phyloP scores from a whole-genome alignment of 2,329 filamentous ascomycete species.

The Colletotrichum phormii region DNA sequence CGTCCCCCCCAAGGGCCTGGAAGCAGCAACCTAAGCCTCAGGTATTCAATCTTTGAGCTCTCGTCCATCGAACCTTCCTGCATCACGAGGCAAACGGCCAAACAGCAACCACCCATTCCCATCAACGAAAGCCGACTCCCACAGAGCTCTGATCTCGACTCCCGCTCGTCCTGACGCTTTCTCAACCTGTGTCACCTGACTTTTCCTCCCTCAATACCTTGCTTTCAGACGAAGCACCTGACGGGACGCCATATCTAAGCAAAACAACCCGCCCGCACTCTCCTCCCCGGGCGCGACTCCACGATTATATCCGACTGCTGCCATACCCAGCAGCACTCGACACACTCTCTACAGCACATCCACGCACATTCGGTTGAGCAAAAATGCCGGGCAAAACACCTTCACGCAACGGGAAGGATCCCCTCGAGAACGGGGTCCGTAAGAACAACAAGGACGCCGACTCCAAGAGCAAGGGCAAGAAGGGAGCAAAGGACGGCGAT shows the following conservation, averaged over 20 bases:
- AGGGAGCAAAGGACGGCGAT: conserved; percentile 73
- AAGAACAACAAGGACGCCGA: conserved; percentile 76
- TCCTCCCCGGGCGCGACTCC: conserved; percentile 17
- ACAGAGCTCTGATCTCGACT: conserved; percentile 17
- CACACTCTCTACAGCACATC: conserved; percentile 12
- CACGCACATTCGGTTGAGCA: conserved; percentile 35
- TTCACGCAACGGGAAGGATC: conserved; percentile 77
- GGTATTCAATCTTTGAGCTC: conserved; percentile 44
- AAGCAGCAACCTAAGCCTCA: conserved; percentile 32
- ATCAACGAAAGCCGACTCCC: conserved; percentile 20
- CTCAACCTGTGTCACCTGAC: conserved; percentile 21
- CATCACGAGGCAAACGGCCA: conserved; percentile 40
- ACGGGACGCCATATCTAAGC: conserved; percentile 22
- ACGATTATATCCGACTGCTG: conserved; percentile 25
- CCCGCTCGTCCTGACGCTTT: neutral
- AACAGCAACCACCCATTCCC: conserved; percentile 26
- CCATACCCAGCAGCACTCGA: conserved; percentile 35
- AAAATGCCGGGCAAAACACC: conserved; percentile 80
- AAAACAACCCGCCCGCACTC: conserved; percentile 21
- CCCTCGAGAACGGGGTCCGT: conserved; percentile 75
- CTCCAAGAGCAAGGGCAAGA: conserved; percentile 77
- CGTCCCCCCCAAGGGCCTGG: conserved; percentile 20
- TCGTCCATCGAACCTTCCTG: conserved; percentile 45
- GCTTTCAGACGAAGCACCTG: conserved; percentile 1
- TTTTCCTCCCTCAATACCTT: neutral